Conservation (phyloP, 306 rosid species). For the Ceratonia siliqua region DNA sequence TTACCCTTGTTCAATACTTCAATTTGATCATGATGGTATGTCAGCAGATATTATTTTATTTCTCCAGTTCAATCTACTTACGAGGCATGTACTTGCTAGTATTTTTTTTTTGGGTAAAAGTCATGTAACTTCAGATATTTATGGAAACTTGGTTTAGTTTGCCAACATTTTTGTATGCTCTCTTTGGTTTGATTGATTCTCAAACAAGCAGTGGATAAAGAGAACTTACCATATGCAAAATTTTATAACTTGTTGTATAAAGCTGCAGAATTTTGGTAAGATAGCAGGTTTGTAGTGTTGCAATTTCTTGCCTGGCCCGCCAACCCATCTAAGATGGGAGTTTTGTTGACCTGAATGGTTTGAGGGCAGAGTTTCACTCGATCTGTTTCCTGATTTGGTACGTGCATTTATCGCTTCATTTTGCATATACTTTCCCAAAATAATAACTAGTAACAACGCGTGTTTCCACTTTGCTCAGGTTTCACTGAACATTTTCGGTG, state of each 20-base stretch:
- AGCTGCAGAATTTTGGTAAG: background rate
- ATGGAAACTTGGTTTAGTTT: background rate
- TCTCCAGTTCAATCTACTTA: background rate
- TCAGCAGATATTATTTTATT: background rate
- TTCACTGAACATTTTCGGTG: too few relatives aligned
- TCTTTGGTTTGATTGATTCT: background rate
- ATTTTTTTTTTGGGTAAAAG: background rate
- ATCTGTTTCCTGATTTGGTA: conserved; percentile 9
- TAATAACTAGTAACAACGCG: background rate
- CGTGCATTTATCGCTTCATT: background rate
- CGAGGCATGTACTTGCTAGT: background rate
- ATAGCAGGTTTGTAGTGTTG: background rate
- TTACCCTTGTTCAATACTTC: background rate
- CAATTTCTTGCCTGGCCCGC: conserved; percentile 12
- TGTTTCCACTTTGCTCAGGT: too few relatives aligned
- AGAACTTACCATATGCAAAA: background rate
- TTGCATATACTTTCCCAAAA: conserved; percentile 7
- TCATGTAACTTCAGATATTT: background rate
- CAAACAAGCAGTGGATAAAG: background rate
- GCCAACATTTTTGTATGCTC: background rate
- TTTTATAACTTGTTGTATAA: background rate
- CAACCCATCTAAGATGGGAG: conserved; percentile 5
- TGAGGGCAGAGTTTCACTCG: background rate
- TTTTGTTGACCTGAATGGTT: conserved; percentile 44
- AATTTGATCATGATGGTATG: too few relatives aligned